Evolutionary conservation across 2,329 filamentous ascomycete species (phyloP).

Genomic region (Fusarium fujikuroi): DNA sequence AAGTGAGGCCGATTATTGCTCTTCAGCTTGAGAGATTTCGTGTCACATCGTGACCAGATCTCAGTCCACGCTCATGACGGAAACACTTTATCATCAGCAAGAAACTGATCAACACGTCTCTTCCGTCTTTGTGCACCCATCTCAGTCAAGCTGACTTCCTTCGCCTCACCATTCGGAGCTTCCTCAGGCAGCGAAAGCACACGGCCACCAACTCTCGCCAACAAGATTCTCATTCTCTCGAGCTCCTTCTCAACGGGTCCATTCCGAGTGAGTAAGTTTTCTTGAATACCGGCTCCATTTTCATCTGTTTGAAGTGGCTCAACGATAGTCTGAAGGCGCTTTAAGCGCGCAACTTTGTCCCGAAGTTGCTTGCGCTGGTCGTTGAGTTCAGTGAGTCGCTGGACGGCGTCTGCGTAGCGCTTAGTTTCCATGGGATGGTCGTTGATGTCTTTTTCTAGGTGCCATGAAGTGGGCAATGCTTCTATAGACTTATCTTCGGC

Average conservation of each 20-base stretch:
- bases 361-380: slow-evolving; percentile 48
- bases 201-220: slow-evolving; percentile 67
- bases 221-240: slow-evolving; percentile 71
- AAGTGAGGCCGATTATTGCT: too few species aligned
- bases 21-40: background rate
- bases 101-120: slow-evolving; percentile 43
- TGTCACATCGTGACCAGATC: background rate
- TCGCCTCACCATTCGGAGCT: background rate
- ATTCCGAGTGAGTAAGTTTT: slow-evolving; percentile 73
- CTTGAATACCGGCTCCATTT: slow-evolving; percentile 62
- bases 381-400: slow-evolving; percentile 61
- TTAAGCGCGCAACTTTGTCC: slow-evolving; percentile 59
- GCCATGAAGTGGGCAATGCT: slow-evolving; percentile 60
- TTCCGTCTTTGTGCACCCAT: slow-evolving; percentile 33
- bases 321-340: slow-evolving; percentile 61
- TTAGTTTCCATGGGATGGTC: slow-evolving; percentile 58
- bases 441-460: slow-evolving; percentile 50
- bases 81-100: slow-evolving; percentile 41
- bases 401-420: slow-evolving; percentile 63
- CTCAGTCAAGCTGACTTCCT: slow-evolving; percentile 21
- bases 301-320: slow-evolving; percentile 52
- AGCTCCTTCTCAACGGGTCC: slow-evolving; percentile 74
- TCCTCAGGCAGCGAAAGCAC: slow-evolving; percentile 49
- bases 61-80: slow-evolving; percentile 20
- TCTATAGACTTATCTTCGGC: slow-evolving; percentile 57